Percentiles rank a stretch among this genome's conserved stretches.
These are phyloP conservation scores for Vaccinium corymbosum DNA, from an alignment of 148 eudicot genomes.

Conservation along the genomic window DNA sequence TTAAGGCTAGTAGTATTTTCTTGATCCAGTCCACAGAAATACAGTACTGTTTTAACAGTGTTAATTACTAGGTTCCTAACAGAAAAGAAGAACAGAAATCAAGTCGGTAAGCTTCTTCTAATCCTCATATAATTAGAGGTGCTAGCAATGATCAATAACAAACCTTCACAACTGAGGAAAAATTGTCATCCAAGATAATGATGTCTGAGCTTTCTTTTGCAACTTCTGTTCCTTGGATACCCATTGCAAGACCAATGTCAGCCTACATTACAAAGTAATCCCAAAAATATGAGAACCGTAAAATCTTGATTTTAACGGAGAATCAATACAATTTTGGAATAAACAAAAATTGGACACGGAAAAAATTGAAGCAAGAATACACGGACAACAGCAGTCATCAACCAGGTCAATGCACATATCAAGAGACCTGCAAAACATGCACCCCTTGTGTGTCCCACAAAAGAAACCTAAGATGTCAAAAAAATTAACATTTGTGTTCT, in stretches of 20 bases:
- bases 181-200: conserved; percentile 91
- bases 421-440: background rate
- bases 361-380: conserved; percentile 5
- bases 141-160: conserved; percentile 10
- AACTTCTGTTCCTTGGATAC: conserved; percentile 93
- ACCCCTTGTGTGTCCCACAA: background rate
- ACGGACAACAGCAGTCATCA: background rate
- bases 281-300: background rate
- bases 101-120: background rate
- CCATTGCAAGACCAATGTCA: conserved; percentile 99
- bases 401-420: background rate
- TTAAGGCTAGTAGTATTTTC: background rate
- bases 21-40: background rate
- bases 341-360: background rate
- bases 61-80: background rate
- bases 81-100: conserved; percentile 12
- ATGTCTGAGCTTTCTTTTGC: conserved; percentile 97
- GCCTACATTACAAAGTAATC: conserved; percentile 45
- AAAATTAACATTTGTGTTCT: background rate
- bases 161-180: conserved; percentile 96
- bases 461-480: background rate
- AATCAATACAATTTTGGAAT: background rate
- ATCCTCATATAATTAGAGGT: background rate
- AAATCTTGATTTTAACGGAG: background rate
- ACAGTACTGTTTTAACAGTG: background rate